phyloP scores from a whole-genome alignment of 139 green algal species.

The Closterium sp. region DNA sequence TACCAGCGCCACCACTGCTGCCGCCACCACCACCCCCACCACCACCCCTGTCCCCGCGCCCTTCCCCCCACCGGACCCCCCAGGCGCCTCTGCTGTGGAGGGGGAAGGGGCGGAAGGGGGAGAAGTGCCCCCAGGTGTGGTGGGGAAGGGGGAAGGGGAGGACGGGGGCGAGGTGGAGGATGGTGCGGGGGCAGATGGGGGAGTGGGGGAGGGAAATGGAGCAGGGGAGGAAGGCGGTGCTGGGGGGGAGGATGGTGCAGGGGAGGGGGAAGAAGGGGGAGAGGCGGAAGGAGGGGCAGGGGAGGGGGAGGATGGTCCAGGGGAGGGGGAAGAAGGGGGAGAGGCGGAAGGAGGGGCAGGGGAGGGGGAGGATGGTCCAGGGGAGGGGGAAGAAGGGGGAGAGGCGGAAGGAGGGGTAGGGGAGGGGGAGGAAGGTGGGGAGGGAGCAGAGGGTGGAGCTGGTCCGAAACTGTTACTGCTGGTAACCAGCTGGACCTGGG shows the following conservation, averaged over 20 bases:
- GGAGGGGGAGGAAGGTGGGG: not conserved
- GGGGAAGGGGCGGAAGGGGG: not conserved
- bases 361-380: not conserved
- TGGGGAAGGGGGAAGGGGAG: not conserved
- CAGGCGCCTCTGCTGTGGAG: not conserved
- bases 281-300: not conserved
- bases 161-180: not conserved
- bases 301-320: not conserved
- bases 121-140: not conserved
- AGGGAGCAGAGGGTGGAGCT: not conserved
- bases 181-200: not conserved
- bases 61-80: not conserved
- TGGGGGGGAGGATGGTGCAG: not conserved
- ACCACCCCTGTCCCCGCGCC: not conserved
- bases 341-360: not conserved
- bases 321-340: not conserved
- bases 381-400: not conserved
- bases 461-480: not conserved
- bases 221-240: not conserved
- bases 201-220: conserved; percentile 2
- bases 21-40: not conserved
- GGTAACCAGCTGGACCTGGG: not conserved
- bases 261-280: not conserved
- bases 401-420: conserved; percentile 13
- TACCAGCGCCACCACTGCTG: not conserved